phyloP scores from a whole-genome alignment of 805 yeast species.

The Pichia rugopelliculosa region DNA sequence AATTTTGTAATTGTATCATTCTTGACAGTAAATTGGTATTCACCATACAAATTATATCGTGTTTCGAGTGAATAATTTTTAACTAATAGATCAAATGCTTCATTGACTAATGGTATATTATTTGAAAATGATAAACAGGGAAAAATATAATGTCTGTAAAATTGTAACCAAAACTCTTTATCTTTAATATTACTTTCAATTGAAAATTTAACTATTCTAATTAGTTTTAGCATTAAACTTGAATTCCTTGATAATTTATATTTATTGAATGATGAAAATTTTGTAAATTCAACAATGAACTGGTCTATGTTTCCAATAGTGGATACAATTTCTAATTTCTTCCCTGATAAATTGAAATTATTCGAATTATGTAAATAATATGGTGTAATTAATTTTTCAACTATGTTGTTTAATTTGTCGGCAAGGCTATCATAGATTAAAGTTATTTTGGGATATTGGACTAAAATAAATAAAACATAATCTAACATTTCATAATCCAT shows the following conservation, averaged over 20 bases:
- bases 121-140: constrained; percentile 51
- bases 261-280: constrained; percentile 48
- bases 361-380: constrained; percentile 28
- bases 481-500: constrained; percentile 54
- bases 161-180: constrained; percentile 45
- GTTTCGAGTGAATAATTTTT: constrained; percentile 47
- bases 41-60: constrained; percentile 77
- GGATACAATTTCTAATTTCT: neutral
- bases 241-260: constrained; percentile 44
- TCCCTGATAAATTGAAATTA: constrained; percentile 10
- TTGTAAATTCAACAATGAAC: constrained; percentile 32
- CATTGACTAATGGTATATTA: constrained; percentile 54
- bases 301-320: constrained; percentile 36
- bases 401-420: constrained; percentile 40
- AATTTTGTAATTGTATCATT: constrained; percentile 50
- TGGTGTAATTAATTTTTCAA: constrained; percentile 43
- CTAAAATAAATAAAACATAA: constrained; percentile 53
- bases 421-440: constrained; percentile 44
- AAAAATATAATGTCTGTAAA: constrained; percentile 55
- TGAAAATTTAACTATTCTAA: constrained; percentile 44
- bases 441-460: constrained; percentile 55
- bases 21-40: constrained; percentile 50
- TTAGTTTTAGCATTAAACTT: constrained; percentile 45
- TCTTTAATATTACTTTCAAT: constrained; percentile 7
- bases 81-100: constrained; percentile 46